These are phyloP conservation scores for Leccinum incarnatum DNA, from an alignment of 768 basidiomycete genomes.

Conservation along the genomic window DNA sequence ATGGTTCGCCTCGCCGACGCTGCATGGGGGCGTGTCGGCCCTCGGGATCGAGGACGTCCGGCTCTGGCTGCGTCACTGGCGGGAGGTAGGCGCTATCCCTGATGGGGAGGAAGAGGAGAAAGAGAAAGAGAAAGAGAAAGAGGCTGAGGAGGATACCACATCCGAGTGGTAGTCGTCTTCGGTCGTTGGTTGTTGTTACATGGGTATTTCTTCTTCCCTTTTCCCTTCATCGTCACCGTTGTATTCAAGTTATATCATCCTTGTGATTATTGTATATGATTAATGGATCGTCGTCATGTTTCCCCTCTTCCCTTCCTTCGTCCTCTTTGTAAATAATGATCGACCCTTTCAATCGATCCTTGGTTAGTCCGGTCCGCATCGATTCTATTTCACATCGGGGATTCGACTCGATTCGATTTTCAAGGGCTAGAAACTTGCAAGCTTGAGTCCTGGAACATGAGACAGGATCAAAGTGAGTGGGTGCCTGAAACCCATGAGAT, in stretches of 20 bases:
- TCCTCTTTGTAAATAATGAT: no score
- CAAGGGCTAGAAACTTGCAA: no score
- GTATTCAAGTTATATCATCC: neutral
- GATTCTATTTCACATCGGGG: no score
- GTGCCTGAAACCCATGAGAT: no score
- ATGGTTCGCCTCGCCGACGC: slow-evolving; percentile 10
- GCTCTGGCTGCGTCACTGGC: slow-evolving; percentile 12
- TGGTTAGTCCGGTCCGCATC: no score
- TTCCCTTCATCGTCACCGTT: neutral
- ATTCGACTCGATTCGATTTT: no score
- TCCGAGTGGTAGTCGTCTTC: neutral
- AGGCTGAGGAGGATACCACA: neutral
- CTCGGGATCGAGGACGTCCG: slow-evolving; percentile 6
- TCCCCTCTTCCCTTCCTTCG: no score
- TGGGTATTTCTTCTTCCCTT: neutral
- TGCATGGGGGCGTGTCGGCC: neutral
- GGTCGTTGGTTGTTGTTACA: neutral
- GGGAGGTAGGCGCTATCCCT: slow-evolving; percentile 3
- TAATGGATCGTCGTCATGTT: no score
- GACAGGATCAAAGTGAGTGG: no score
- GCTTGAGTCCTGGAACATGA: no score
- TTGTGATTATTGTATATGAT: neutral
- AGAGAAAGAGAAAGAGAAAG: neutral
- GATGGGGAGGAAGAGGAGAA: neutral
- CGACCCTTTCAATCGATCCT: no score